Conservation (phyloP, 2,329 filamentous ascomycete species). For the Penicillium sp. region DNA sequence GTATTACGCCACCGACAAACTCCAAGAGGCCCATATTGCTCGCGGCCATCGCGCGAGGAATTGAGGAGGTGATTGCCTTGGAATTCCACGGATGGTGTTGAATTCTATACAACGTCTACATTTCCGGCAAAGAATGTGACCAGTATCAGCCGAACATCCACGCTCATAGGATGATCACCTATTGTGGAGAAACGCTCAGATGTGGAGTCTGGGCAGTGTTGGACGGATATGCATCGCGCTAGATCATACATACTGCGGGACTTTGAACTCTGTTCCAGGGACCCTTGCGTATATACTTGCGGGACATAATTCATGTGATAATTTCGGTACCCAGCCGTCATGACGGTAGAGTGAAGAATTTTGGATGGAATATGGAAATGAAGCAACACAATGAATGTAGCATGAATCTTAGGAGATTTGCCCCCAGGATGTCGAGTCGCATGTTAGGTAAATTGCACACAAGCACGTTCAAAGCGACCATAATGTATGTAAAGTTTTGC, state of each 20-base stretch:
- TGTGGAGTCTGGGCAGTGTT: constrained; percentile 4
- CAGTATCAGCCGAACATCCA: constrained; percentile 5
- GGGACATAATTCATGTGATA: not conserved
- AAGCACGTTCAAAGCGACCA: not conserved
- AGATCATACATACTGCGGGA: not conserved
- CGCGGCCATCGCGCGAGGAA: not conserved
- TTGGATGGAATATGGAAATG: not conserved
- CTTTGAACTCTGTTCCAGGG: not conserved
- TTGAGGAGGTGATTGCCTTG: not conserved
- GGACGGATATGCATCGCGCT: not conserved
- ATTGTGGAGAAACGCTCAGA: not conserved
- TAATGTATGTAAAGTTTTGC: not conserved
- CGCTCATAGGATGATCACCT: not conserved
- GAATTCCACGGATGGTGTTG: not conserved
- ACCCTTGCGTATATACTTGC: not conserved
- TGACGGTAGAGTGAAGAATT: not conserved
- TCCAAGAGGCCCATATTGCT: not conserved
- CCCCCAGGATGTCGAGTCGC: not conserved
- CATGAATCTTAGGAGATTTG: not conserved
- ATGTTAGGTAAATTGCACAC: not conserved
- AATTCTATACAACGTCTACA: not conserved
- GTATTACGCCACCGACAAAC: constrained; percentile 43
- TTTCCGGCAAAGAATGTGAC: constrained; percentile 2
- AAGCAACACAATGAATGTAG: not conserved
- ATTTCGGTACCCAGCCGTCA: not conserved